Conservation (phyloP, 176 grass and related monocot genomes). For the Oropetium thomaeum region DNA sequence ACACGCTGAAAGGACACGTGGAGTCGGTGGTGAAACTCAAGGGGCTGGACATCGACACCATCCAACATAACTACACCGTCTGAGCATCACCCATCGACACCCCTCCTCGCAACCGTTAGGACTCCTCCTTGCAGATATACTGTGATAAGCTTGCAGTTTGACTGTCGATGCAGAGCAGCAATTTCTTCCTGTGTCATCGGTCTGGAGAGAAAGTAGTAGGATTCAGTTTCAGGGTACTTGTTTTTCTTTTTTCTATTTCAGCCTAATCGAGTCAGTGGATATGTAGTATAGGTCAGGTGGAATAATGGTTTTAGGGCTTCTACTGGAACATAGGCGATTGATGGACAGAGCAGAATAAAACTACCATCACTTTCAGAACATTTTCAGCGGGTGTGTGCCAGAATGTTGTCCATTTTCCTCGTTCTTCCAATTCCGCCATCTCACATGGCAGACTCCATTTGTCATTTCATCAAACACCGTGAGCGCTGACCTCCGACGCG, state of each 20-base stretch:
- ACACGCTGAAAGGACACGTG: constrained; percentile 63
- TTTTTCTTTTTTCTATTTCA: background rate
- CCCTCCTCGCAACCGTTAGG: background rate
- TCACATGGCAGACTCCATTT: too few species aligned
- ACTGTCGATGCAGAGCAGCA: constrained; percentile 4
- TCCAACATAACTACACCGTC: constrained; percentile 55
- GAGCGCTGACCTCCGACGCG: too few species aligned
- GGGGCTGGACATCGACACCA: constrained; percentile 47
- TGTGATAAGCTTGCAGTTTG: background rate
- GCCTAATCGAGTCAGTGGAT: background rate
- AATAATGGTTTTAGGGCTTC: constrained; percentile 7
- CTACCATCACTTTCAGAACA: background rate
- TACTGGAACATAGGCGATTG: background rate
- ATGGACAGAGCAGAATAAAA: constrained; percentile 20
- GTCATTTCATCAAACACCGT: too few species aligned
- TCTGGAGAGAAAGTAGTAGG: background rate
- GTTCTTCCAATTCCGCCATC: too few species aligned
- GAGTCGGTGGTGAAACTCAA: constrained; percentile 61
- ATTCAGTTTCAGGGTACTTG: background rate
- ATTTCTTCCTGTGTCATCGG: background rate
- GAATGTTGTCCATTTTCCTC: background rate
- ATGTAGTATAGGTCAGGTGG: background rate
- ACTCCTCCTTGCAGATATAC: background rate
- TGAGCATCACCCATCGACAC: constrained; percentile 9
- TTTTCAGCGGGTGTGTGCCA: background rate